Percentiles rank a stretch among this genome's conserved stretches.
phyloP scores from a whole-genome alignment of 1,284 basidiomycete genomes.

The Pseudozyma sp. region DNA sequence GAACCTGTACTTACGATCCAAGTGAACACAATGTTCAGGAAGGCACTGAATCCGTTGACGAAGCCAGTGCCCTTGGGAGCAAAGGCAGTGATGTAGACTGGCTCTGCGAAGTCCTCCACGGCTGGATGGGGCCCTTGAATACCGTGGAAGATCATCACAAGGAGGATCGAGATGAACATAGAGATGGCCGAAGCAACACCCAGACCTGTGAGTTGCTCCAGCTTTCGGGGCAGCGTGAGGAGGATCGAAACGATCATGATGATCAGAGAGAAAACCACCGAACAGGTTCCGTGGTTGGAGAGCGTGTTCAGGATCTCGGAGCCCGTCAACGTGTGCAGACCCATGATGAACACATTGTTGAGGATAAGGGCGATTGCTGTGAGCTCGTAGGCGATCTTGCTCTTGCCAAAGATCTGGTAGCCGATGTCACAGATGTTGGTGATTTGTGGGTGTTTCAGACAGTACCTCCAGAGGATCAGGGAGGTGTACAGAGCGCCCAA shows the following conservation, averaged over 20 bases:
- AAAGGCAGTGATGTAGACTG: conserved; percentile 56
- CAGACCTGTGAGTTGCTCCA: conserved; percentile 60
- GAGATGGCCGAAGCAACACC: conserved; percentile 60
- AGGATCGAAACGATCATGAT: conserved; percentile 58
- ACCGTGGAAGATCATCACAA: conserved; percentile 54
- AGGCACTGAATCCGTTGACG: conserved; percentile 72
- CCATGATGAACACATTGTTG: conserved; percentile 64
- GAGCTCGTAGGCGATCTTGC: conserved; percentile 72
- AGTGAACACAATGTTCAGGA: conserved; percentile 73
- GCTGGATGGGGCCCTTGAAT: conserved; percentile 51
- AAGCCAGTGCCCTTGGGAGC: conserved; percentile 72
- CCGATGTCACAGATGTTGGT: conserved; percentile 78
- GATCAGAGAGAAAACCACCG: conserved; percentile 73
- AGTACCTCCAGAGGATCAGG: conserved; percentile 73
- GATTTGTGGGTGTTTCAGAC: conserved; percentile 73
- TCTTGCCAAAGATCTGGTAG: conserved; percentile 72
- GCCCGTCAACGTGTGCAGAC: conserved; percentile 64
- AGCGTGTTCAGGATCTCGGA: conserved; percentile 74
- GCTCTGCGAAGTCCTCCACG: conserved; percentile 34
- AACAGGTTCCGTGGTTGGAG: conserved; percentile 73
- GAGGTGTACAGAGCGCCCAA: conserved; percentile 60
- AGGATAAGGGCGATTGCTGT: conserved; percentile 55
- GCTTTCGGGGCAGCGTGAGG: conserved; percentile 57
- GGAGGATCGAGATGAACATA: conserved; percentile 62
- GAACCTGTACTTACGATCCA: conserved; percentile 69